These are phyloP conservation scores for Tricholoma terreum DNA, from an alignment of 768 basidiomycete genomes.

Conservation along the genomic window DNA sequence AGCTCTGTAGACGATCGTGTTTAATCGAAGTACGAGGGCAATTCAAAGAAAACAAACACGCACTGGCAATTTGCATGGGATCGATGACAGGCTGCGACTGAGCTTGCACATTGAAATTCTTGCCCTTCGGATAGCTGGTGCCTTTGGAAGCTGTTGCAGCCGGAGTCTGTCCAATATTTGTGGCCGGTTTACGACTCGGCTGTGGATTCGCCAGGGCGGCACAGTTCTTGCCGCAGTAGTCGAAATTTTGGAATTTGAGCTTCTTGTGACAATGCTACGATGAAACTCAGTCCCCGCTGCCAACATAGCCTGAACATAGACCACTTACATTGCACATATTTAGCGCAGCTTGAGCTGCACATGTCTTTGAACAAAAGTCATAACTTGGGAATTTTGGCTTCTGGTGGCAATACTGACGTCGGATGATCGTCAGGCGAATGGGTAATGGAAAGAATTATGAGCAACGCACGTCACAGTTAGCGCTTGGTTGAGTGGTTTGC, in stretches of 20 bases:
- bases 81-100: conserved; percentile 28
- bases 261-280: conserved; percentile 53
- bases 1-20: conserved; percentile 29
- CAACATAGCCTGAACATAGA: background rate
- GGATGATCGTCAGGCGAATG: background rate
- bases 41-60: conserved; percentile 11
- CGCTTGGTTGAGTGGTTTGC: conserved; percentile 14
- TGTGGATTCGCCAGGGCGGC: conserved; percentile 42
- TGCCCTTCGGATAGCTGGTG: conserved; percentile 9
- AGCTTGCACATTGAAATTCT: conserved; percentile 15
- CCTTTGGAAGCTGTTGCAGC: conserved; percentile 13
- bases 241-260: conserved; percentile 56
- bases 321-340: conserved; percentile 40
- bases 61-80: conserved; percentile 40
- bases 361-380: conserved; percentile 53
- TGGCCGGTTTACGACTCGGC: conserved; percentile 15
- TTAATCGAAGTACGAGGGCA: background rate
- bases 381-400: conserved; percentile 46
- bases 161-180: conserved; percentile 1
- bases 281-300: background rate
- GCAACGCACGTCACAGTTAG: conserved; percentile 39
- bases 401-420: conserved; percentile 44
- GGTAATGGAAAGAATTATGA: background rate
- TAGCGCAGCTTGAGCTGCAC: conserved; percentile 39
- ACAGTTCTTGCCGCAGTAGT: conserved; percentile 66